Evolutionary conservation across 2,329 filamentous ascomycete species (phyloP).

Genomic region (Cladosporium sp.): DNA sequence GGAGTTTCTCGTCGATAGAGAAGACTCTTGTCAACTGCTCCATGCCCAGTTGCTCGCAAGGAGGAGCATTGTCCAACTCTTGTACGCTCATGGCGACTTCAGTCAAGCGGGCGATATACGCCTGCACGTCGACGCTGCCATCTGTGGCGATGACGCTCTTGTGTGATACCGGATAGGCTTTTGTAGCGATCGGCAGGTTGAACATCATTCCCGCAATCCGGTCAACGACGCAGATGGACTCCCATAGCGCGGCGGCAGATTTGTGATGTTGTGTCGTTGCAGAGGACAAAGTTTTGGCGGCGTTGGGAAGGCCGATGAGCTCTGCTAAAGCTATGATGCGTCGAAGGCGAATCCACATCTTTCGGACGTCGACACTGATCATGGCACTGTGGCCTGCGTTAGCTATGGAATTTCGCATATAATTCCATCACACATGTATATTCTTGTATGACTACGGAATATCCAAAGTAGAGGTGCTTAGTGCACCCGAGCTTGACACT

Average conservation of each 20-base stretch:
- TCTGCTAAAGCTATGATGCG: constrained; percentile 36
- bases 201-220: constrained; percentile 24
- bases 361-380: constrained; percentile 32
- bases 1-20: constrained; percentile 25
- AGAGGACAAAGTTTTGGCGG: background rate
- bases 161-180: constrained; percentile 5
- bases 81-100: constrained; percentile 14
- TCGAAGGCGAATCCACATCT: constrained; percentile 36
- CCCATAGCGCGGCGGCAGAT: constrained; percentile 30
- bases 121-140: constrained; percentile 6
- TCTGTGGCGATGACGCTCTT: background rate
- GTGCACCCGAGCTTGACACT: too few relatives aligned
- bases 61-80: constrained; percentile 12
- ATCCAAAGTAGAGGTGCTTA: too few relatives aligned
- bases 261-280: constrained; percentile 1
- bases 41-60: background rate
- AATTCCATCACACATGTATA: too few relatives aligned
- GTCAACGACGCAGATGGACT: constrained; percentile 31
- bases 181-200: constrained; percentile 11
- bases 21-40: constrained; percentile 21
- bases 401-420: too few relatives aligned
- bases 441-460: too few relatives aligned
- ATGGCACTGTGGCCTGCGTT: constrained; percentile 23
- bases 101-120: constrained; percentile 15
- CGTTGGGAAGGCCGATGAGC: constrained; percentile 29